Base-by-base conservation (phyloP, 345 rosid genomes). In the Dipteronia sinensis region DNA sequence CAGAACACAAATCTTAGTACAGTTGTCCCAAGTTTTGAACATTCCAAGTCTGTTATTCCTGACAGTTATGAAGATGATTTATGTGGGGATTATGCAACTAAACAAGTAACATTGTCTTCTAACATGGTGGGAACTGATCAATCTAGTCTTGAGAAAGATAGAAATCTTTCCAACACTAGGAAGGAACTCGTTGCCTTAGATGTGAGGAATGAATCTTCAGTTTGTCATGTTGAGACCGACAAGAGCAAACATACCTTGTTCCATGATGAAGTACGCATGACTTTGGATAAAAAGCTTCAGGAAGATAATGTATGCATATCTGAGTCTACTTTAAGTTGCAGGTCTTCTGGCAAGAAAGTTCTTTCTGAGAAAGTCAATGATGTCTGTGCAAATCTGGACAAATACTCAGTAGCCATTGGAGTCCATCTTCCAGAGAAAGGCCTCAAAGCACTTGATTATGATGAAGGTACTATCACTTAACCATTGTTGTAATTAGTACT, bases 41-140 rank as follows among this genome's bases (percentile, higher is more conserved):
- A 73, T 81, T 65, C 66, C 77, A 80, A 77, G 10, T 44, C 77
- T 63, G 62, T 85, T 79, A 78, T 80, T 75, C 83, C 80, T 17
- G 91, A 89, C 82, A 88, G 88, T 82, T 85, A 83, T 79, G 88
- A 89, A 78, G 85, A 84, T 81, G 83, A 80, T 73, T 84, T 74
- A 64, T 67, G 64, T 79, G 80, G 64, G 34, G 74, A 62, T 71
- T 75, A 46, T 58, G 79, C 64, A 22, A 82, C 75, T 67, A 72
- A 83, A 16, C 79, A 71, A 53, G 63, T 69, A 61, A 44, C 67
- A 53, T 71, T 62, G 15, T 75, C 82, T 80, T 67, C 76, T 29
- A 65, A 76, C 34, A 20, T 25, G 72, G 73, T 74, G 65, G 80
- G 87, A 71, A 31, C 78, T 55, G 84, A 75, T 71, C 86, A 74